Evolutionary conservation across 768 basidiomycete species (phyloP), one percentile per base, ranked within the genome.

Genomic region (Gloeopeniophorella convolvens): DNA sequence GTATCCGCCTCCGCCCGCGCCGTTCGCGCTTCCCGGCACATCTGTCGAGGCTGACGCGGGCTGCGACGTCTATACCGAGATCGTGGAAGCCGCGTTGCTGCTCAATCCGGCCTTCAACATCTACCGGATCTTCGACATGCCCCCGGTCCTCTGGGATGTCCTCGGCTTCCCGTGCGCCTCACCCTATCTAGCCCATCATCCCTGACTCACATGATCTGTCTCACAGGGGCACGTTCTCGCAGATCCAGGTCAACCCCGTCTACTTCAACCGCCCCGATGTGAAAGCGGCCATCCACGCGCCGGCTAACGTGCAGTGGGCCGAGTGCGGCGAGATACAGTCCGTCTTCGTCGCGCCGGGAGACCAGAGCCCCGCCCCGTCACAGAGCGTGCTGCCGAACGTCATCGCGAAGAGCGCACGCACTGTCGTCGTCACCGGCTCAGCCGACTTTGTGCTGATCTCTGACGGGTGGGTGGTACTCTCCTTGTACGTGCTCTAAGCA

Each of bases 231-330:
- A 46, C 57, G 3, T 51, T 42, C 34, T 24, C 54, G 7, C 50
- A 58, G 35, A 37, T 48, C 7, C 57, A 58, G 30, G 45, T 46
- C 28, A 26, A 20, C 8, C 57, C 57, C 1, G 54, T 56, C 12
- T 58, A 58, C 32, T 58, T 58, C 33, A 52, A 56, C 31, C 50
- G 55, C 33, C 41, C 40, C 9, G 55, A 58, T 31, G 57, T 58
- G 34, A 58, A 58, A 27, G 49, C 31, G 3, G 57, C 57, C 10
- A 56, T 58, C 33, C 57, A 58, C 26, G 57, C 57, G 6, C 57
- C 57, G n/a, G 26, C 1, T 12, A 5, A 42, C 5, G 49, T 48
- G 13, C 31, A 56, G 34, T 58, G 57, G 57, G 37, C 50, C n/a
- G 57, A 58, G 34, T 58, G 57, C 16, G 18, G 2, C 31, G 8